phyloP scores from a whole-genome alignment of 257 asterid genomes.

The Ilex aquifolium region DNA sequence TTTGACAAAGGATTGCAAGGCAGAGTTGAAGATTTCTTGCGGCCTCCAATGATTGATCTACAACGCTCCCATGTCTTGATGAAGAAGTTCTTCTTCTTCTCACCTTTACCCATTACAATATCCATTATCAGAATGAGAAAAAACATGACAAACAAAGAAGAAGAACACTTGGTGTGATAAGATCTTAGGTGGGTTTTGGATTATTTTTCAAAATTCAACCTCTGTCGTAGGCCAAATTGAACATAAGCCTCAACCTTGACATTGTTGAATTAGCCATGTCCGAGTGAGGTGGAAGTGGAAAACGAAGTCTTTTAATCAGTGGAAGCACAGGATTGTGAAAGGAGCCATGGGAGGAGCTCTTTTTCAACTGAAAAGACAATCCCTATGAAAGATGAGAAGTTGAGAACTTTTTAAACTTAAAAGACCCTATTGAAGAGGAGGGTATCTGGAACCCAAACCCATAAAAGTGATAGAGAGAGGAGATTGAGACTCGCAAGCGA shows the following conservation, averaged over 20 bases:
- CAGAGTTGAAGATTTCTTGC: background rate
- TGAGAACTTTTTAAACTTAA: too few relatives aligned
- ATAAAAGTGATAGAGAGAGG: too few relatives aligned
- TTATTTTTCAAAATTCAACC: conserved; percentile 12
- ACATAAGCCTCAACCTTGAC: conserved; percentile 12
- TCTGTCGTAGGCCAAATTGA: conserved; percentile 21
- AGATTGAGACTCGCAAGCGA: too few relatives aligned
- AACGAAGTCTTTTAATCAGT: too few relatives aligned
- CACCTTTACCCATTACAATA: background rate
- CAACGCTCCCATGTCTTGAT: conserved; percentile 8
- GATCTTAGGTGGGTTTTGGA: background rate
- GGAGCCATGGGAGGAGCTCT: too few relatives aligned
- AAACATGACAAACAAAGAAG: background rate
- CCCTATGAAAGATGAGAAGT: too few relatives aligned
- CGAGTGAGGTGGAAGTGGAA: too few relatives aligned
- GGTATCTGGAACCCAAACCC: too few relatives aligned
- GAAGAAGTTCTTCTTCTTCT: conserved; percentile 1
- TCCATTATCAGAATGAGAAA: background rate
- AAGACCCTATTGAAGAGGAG: too few relatives aligned
- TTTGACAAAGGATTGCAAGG: conserved; percentile 2
- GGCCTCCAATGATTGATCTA: conserved; percentile 7
- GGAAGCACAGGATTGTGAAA: too few relatives aligned
- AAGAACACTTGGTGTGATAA: too few relatives aligned
- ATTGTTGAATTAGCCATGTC: background rate
- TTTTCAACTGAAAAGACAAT: too few relatives aligned